Conservation (phyloP, 1,139 yeast genomes). For the Geotrichum siamense region DNA sequence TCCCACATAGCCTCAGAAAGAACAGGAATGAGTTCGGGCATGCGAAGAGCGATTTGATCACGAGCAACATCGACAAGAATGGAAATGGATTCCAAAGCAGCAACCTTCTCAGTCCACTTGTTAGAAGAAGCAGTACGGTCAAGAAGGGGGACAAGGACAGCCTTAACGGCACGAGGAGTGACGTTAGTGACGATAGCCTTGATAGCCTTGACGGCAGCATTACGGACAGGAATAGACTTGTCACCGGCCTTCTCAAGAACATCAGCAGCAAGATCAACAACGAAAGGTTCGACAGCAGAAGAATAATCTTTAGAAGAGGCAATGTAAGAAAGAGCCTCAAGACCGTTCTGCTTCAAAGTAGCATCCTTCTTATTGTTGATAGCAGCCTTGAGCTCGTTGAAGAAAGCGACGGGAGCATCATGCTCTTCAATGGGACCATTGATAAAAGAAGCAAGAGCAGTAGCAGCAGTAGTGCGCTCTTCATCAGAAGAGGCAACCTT, state of each 20-base stretch:
- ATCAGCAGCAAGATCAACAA: slow-evolving; percentile 65
- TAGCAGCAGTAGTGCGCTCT: slow-evolving; percentile 78
- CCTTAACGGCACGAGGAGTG: slow-evolving; percentile 92
- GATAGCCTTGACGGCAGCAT: slow-evolving; percentile 65
- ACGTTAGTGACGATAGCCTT: slow-evolving; percentile 68
- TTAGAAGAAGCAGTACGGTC: slow-evolving; percentile 61
- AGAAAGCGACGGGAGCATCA: slow-evolving; percentile 91
- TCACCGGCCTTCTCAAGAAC: slow-evolving; percentile 83
- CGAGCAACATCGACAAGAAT: slow-evolving; percentile 91
- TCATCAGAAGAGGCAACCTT: slow-evolving; percentile 74
- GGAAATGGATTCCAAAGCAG: slow-evolving; percentile 76
- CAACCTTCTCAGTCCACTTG: slow-evolving; percentile 98
- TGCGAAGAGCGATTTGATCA: slow-evolving; percentile 92
- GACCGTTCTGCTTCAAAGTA: slow-evolving; percentile 56
- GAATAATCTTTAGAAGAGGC: slow-evolving; percentile 72
- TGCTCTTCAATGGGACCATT: slow-evolving; percentile 97
- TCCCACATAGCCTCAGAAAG: slow-evolving; percentile 99
- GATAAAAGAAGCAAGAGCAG: slow-evolving; percentile 86
- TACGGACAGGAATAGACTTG: slow-evolving; percentile 71
- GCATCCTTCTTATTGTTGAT: slow-evolving; percentile 73
- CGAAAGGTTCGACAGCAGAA: slow-evolving; percentile 92
- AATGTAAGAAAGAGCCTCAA: slow-evolving; percentile 78
- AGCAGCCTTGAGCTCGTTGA: slow-evolving; percentile 66
- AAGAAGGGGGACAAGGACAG: slow-evolving; percentile 74
- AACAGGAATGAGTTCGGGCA: slow-evolving; percentile 98